phyloP scores from a whole-genome alignment of 345 rosid species.

The Brassica napus region Da-Ae NC_063437.1:13863001-13863500 shows the following conservation, averaged over 20 bases:
- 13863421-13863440: not conserved
- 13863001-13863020: not conserved
- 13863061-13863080: not conserved
- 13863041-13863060: not conserved
- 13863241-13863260: not conserved
- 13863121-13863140: slow-evolving; percentile 1
- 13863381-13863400: not conserved
- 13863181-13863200: not conserved
- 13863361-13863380: not conserved
- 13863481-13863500: not conserved
- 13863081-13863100: not conserved
- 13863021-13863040: not conserved
- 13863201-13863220: not conserved
- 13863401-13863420: not conserved
- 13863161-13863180: not conserved
- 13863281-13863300: not conserved
- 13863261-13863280: not conserved
- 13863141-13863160: slow-evolving; percentile 7
- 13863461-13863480: not conserved
- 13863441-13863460: not conserved
- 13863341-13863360: not conserved
- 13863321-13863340: not conserved
- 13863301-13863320: not conserved
- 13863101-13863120: slow-evolving; percentile 6
- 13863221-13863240: not conserved